Percentiles rank a stretch among this genome's conserved stretches.
Conservation (phyloP, 176 grass and related monocot species). For the maize (Zea mays) region DNA sequence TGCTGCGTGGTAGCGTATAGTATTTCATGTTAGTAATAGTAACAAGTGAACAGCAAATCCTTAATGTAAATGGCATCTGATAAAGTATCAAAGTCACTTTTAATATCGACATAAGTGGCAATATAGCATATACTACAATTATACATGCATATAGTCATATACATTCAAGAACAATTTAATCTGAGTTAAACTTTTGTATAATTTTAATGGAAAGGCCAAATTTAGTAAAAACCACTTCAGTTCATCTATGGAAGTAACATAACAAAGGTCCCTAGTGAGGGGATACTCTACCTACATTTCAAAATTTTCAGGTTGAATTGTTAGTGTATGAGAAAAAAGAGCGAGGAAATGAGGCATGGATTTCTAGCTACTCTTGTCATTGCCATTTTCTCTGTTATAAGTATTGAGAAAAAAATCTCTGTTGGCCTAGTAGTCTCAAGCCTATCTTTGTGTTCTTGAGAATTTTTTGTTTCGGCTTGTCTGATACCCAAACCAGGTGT, state of each 20-base stretch:
- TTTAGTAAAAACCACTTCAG: not conserved
- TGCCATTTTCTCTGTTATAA: not conserved
- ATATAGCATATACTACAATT: not conserved
- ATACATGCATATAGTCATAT: not conserved
- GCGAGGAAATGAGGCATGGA: not conserved
- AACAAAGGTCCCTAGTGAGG: not conserved
- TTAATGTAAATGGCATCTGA: conserved; percentile 11
- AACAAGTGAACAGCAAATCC: not conserved
- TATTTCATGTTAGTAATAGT: not conserved
- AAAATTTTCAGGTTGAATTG: not conserved
- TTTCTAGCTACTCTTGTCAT: conserved; percentile 5
- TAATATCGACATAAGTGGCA: not conserved
- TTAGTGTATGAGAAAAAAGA: not conserved
- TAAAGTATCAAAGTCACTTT: not conserved
- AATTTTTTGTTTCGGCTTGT: not conserved
- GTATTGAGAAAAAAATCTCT: not conserved
- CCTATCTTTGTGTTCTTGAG: not conserved
- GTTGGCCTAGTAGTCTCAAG: not conserved
- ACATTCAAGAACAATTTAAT: not conserved
- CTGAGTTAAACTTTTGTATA: not conserved
- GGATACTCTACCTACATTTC: conserved; percentile 12
- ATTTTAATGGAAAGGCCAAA: conserved; percentile 10
- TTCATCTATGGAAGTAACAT: not conserved
- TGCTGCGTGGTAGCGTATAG: not conserved
- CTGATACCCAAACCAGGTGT: not conserved